A percentile compares a stretch with the other conserved stretches of the same genome.
phyloP scores from a whole-genome alignment of 306 rosid genomes.

The Acacia crassicarpa region DNA sequence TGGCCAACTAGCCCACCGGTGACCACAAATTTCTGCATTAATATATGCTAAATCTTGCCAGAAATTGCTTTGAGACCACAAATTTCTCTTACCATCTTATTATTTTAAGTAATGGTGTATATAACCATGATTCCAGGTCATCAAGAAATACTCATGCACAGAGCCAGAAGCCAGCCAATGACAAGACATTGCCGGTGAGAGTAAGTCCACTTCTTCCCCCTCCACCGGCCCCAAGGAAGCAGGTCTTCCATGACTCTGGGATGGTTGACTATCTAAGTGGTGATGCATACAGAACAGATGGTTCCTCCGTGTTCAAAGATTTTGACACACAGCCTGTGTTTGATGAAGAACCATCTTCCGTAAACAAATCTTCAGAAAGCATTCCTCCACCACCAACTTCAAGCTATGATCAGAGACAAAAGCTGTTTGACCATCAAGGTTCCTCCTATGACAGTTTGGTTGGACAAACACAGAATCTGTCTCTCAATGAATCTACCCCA shows the following conservation, averaged over 20 bases:
- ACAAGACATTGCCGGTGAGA: conserved; percentile 46
- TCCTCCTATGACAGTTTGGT: conserved; percentile 72
- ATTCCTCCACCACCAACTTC: conserved; percentile 87
- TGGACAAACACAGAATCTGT: conserved; percentile 72
- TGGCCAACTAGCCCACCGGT: conserved; percentile 87
- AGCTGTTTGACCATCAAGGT: conserved; percentile 67
- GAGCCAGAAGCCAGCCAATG: conserved; percentile 56
- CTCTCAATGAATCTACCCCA: conserved; percentile 64
- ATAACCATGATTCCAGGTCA: conserved; percentile 55
- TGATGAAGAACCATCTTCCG: conserved; percentile 67
- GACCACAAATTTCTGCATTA: conserved; percentile 27
- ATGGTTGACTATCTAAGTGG: conserved; percentile 91
- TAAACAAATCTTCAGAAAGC: conserved; percentile 54
- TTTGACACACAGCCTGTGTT: conserved; percentile 54
- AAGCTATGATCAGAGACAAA: conserved; percentile 73
- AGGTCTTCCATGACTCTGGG: conserved; percentile 55
- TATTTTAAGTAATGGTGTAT: conserved; percentile 19
- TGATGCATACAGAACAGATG: conserved; percentile 70
- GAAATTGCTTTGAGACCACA: neutral
- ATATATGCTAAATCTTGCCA: conserved; percentile 1
- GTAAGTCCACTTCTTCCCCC: conserved; percentile 69
- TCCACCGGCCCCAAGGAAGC: conserved; percentile 77
- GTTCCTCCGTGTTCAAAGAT: conserved; percentile 36
- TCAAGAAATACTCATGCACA: conserved; percentile 56
- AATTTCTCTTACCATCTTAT: conserved; percentile 1